Evolutionary conservation across 1,284 basidiomycete genomes (phyloP).

Genomic region (Cutaneotrichosporon sp.): DNA sequence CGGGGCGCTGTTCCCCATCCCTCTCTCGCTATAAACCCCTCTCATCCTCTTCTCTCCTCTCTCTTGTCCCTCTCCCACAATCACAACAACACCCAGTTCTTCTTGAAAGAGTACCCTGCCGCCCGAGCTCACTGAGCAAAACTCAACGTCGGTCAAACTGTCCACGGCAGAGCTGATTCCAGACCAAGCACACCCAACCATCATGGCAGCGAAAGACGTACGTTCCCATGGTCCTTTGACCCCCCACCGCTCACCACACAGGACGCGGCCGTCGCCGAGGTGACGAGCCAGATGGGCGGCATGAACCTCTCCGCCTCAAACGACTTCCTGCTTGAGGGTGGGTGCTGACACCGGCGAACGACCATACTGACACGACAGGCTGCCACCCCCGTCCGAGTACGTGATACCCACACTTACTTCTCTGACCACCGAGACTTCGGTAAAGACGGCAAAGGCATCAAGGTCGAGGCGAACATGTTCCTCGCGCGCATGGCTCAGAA

Average conservation of each 20-base stretch:
- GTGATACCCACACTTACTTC: background rate
- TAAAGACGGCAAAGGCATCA: slow-evolving; percentile 30
- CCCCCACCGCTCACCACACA: background rate
- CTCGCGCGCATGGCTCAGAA: slow-evolving; percentile 28
- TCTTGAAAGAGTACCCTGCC: no score
- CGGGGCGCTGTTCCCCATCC: no score
- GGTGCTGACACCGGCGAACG: background rate
- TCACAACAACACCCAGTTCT: no score
- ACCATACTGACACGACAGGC: slow-evolving; percentile 5
- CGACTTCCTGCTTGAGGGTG: slow-evolving; percentile 10
- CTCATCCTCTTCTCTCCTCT: no score
- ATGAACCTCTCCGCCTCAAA: slow-evolving; percentile 3
- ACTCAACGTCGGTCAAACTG: no score
- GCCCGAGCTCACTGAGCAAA: no score
- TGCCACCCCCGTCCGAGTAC: slow-evolving; percentile 16
- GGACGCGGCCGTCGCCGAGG: background rate
- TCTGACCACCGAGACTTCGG: slow-evolving; percentile 26
- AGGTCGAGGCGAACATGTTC: slow-evolving; percentile 44
- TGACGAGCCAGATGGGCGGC: background rate
- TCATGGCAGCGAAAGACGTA: background rate
- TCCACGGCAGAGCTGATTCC: no score
- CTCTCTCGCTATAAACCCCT: no score
- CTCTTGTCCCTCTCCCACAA: no score
- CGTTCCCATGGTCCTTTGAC: background rate
- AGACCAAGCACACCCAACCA: background rate